Base-by-base conservation (phyloP, 352 stramenopile genomes). In the Plasmopara halstedii region DNA sequence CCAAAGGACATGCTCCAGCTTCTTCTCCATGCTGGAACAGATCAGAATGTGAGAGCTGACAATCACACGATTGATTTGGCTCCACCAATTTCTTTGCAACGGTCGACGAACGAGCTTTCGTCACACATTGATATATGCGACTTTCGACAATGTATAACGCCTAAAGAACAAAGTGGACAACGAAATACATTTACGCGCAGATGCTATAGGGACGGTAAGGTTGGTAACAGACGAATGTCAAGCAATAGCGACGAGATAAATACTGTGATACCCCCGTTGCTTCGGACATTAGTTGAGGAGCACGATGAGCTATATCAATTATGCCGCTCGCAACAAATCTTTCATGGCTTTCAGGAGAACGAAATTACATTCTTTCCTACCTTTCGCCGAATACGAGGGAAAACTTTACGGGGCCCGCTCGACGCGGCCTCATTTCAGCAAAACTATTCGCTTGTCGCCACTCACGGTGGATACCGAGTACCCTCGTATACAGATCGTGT, bases 401-500 rank as follows among this genome's bases (percentile, higher is more conserved):
- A 85, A 51, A 19, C 39, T 5, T 39, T 88, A 13, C 42, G 60
- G 18, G 45, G 59, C 11, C 43, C 64, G 17, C 43, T 55, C 6
- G 60, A 82, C 17, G 10, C 42, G 2, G 37, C 61, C 13, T 60
- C 56, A 17, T 67, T 88, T 17, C 42, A 56, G 29, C 43, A 51
- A 10, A 87, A 89, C 34, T 93, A 83, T 48, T 88, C 81, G 6
- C 62, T 88, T 19, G 44, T 67, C 21, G 73, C 72, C 2, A 67
- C 42, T 14, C 67, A 80, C n/a, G 69, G 72, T 1, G 76, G 76
- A 14, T 70, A 75, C 20, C 80, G 85, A 25, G 74, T 93, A 13
- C 86, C 86, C 5, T 95, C 83, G 1, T 96, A 94, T 65, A 96
- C 86, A 6, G 86, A 96, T 43, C 77, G 86, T 27, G 72, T 96